These are phyloP conservation scores for Telfairia occidentalis DNA, from an alignment of 331 rosid genomes.

Conservation along the genomic window DNA sequence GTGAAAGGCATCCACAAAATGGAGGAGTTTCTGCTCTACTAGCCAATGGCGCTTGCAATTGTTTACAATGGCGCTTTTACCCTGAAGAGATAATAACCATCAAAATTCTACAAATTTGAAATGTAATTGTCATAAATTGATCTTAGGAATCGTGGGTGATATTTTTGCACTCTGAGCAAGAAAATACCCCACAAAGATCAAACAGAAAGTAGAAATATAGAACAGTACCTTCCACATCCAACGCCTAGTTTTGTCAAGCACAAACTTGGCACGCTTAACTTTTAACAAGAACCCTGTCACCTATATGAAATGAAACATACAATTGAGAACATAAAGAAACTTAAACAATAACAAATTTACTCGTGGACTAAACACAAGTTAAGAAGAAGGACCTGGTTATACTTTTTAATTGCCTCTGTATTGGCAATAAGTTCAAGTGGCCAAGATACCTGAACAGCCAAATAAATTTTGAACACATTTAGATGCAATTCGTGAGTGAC, in stretches of 20 bases:
- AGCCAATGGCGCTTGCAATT: constrained; percentile 72
- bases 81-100: constrained; percentile 37
- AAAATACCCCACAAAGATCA: neutral
- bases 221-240: constrained; percentile 93
- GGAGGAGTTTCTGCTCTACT: constrained; percentile 96
- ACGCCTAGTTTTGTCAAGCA: constrained; percentile 85
- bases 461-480: constrained; percentile 10
- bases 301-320: constrained; percentile 22
- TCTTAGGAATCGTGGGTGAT: neutral
- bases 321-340: constrained; percentile 3
- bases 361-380: constrained; percentile 12
- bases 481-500: neutral
- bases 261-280: constrained; percentile 93
- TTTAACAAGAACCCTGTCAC: constrained; percentile 89
- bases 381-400: constrained; percentile 59
- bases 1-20: constrained; percentile 97
- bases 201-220: constrained; percentile 7
- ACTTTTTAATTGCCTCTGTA: constrained; percentile 83
- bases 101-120: constrained; percentile 4
- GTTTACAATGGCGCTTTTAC: constrained; percentile 44
- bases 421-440: constrained; percentile 97
- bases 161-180: neutral
- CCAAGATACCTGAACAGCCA: constrained; percentile 72
- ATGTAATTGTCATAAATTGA: neutral
- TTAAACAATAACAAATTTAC: neutral